Evolutionary conservation across 164 flowering plant genomes (phyloP).

Genomic region (Houttuynia cordata): DNA sequence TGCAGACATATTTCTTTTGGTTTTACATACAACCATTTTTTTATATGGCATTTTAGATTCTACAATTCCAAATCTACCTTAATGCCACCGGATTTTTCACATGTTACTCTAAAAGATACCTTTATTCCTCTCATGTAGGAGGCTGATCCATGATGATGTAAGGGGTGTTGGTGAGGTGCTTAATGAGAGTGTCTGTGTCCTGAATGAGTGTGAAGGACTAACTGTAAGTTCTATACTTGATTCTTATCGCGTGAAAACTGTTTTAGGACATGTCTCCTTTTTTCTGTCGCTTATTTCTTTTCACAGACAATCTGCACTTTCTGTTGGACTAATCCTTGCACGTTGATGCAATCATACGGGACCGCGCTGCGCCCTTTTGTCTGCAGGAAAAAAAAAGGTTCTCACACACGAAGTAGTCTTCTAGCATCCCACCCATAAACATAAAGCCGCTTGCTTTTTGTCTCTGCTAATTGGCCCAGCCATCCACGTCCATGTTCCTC

Average conservation of each 20-base stretch:
- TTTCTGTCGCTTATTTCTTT: not conserved
- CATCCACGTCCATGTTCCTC: no score
- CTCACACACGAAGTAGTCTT: no score
- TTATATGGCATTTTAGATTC: not conserved
- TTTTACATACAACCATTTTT: not conserved
- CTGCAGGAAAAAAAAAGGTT: no score
- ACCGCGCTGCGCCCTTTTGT: no score
- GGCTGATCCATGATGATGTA: constrained; percentile 73
- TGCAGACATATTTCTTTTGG: no score
- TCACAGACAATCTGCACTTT: no score
- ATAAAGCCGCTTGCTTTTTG: no score
- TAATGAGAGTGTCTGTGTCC: constrained; percentile 64
- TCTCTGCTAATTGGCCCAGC: no score
- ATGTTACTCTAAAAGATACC: not conserved
- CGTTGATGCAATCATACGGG: no score
- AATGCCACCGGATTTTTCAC: not conserved
- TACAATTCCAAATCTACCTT: not conserved
- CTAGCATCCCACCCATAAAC: no score
- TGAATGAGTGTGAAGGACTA: constrained; percentile 58
- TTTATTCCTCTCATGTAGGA: constrained; percentile 25
- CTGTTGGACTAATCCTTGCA: no score
- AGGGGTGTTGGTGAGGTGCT: constrained; percentile 93
- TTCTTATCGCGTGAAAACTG: not conserved
- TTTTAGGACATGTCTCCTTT: not conserved
- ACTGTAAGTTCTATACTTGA: constrained; percentile 37